These are phyloP conservation scores for Sordaria brevicollis DNA, from an alignment of 495 filamentous ascomycete genomes.

Conservation along the genomic window DNA sequence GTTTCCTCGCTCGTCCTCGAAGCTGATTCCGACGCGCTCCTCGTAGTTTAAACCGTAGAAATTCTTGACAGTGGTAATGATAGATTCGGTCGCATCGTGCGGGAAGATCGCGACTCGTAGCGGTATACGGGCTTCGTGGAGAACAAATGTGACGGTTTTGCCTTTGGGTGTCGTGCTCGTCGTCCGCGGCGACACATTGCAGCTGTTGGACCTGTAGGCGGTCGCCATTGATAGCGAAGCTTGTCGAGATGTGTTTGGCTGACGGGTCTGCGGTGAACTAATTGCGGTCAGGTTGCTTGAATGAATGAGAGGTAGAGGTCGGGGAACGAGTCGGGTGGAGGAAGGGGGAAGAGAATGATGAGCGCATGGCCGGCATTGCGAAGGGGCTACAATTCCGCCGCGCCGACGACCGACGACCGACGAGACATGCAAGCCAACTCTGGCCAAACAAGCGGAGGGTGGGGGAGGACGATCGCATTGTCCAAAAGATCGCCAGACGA, in stretches of 20 bases:
- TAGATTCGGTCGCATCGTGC: constrained; percentile 91
- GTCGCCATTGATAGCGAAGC: constrained; percentile 9
- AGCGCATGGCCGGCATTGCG: background rate
- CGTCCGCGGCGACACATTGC: constrained; percentile 38
- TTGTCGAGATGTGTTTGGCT: background rate
- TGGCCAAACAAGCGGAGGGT: constrained; percentile 7
- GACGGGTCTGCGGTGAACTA: background rate
- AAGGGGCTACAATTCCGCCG: background rate
- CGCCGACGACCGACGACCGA: background rate
- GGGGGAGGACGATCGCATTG: constrained; percentile 4
- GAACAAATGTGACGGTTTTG: constrained; percentile 79
- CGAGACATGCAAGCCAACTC: background rate
- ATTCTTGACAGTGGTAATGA: constrained; percentile 93
- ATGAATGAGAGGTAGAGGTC: background rate
- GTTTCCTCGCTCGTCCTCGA: constrained; percentile 77
- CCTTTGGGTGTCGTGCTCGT: constrained; percentile 51
- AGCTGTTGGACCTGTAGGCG: constrained; percentile 14
- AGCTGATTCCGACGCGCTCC: constrained; percentile 54
- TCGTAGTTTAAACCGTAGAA: constrained; percentile 86
- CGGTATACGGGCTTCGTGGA: constrained; percentile 70
- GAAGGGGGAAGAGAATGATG: background rate
- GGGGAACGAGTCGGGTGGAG: background rate
- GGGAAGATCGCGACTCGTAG: constrained; percentile 86
- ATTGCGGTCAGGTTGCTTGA: background rate
- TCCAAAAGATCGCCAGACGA: constrained; percentile 28